phyloP scores from a whole-genome alignment of 2,329 filamentous ascomycete genomes.

The Neofusicoccum kwambonambiense region DNA sequence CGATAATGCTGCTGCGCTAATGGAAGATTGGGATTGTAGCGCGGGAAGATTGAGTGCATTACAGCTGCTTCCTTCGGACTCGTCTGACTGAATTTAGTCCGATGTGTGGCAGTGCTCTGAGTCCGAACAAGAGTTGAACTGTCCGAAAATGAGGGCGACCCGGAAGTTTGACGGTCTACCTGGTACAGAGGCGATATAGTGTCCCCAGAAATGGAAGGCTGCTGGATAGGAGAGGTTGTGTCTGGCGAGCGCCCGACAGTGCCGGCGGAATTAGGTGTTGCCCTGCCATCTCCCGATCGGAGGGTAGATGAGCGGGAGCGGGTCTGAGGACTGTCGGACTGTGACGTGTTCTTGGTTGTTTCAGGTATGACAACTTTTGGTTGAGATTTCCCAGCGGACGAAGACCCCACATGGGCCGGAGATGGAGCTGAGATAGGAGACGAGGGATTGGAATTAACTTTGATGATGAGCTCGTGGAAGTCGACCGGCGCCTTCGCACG shows the following conservation, averaged over 20 bases:
- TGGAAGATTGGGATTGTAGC: conserved; percentile 67
- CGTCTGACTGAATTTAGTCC: background rate
- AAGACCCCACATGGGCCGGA: conserved; percentile 5
- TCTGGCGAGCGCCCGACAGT: background rate
- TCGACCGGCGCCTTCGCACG: conserved; percentile 33
- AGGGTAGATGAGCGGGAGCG: background rate
- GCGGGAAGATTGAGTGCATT: conserved; percentile 72
- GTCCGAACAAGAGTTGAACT: conserved; percentile 37
- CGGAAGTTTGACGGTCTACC: background rate
- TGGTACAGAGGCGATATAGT: background rate
- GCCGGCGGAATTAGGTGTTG: background rate
- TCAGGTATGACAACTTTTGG: conserved; percentile 26
- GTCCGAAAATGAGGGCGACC: conserved; percentile 21
- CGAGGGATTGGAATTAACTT: conserved; percentile 32
- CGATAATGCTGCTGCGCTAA: conserved; percentile 69
- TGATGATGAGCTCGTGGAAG: conserved; percentile 41
- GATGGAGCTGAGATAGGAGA: background rate
- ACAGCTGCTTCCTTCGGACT: conserved; percentile 24
- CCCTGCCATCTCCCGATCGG: conserved; percentile 7
- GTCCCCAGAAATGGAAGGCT: background rate
- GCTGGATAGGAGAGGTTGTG: background rate
- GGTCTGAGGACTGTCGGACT: background rate
- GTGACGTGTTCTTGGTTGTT: conserved; percentile 16
- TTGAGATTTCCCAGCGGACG: conserved; percentile 21
- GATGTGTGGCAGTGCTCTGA: conserved; percentile 30